These are phyloP conservation scores for Diaporthe capsici DNA, from an alignment of 2,329 filamentous ascomycete genomes.

Conservation along the genomic window DNA sequence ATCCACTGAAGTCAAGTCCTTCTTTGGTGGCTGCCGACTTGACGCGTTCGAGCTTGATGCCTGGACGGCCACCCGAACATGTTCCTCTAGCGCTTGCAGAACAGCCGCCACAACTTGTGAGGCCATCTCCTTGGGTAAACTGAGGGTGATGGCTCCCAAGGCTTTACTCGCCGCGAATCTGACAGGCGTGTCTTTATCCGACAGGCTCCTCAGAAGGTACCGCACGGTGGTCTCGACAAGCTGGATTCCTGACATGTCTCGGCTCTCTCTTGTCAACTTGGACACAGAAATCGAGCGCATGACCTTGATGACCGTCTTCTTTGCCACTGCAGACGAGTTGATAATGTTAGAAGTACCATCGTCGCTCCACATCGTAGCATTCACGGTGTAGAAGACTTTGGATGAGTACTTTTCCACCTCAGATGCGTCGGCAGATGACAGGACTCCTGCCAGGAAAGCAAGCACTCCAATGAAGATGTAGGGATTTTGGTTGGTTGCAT, in stretches of 20 bases:
- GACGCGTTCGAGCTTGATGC: constrained; percentile 45
- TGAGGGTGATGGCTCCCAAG: constrained; percentile 87
- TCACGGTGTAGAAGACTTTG: constrained; percentile 75
- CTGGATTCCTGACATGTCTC: constrained; percentile 60
- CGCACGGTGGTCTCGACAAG: constrained; percentile 87
- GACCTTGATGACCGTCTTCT: constrained; percentile 89
- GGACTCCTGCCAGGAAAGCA: constrained; percentile 82
- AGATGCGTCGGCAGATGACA: constrained; percentile 79
- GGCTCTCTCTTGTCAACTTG: constrained; percentile 67
- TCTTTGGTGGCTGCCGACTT: constrained; percentile 52
- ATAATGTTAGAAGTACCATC: constrained; percentile 67
- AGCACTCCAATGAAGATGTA: constrained; percentile 86
- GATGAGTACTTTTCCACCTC: constrained; percentile 79
- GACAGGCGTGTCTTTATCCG: constrained; percentile 92
- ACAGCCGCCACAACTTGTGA: constrained; percentile 90
- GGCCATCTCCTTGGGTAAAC: constrained; percentile 84
- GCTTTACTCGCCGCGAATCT: constrained; percentile 93
- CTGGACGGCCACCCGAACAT: constrained; percentile 67
- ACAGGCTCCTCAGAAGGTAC: constrained; percentile 81
- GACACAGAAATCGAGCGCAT: constrained; percentile 80
- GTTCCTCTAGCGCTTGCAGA: constrained; percentile 75
- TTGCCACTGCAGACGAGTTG: constrained; percentile 80
- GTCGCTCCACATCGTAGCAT: constrained; percentile 60
- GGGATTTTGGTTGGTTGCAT: constrained; percentile 61
- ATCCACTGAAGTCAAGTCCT: constrained; percentile 82